Evolutionary conservation across 371 early-diverging fungal species (phyloP), one percentile per base, ranked within the genome.

Genomic region (Saksenaea oblongispora): DNA sequence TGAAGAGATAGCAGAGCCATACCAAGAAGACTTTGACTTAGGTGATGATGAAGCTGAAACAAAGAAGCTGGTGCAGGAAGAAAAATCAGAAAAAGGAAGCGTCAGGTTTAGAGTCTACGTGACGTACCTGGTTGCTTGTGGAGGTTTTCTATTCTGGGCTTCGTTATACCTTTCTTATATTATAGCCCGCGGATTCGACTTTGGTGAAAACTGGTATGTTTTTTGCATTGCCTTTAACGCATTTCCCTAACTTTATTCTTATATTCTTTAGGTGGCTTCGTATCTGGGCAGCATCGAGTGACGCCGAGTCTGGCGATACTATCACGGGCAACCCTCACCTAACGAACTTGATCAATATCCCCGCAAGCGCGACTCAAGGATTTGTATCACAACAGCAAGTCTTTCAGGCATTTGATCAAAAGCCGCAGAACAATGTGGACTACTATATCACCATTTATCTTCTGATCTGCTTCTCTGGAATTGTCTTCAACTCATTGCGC

Each of bases 111-210:
- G 79, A 15, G 84, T 89, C 11, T 91, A 93, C 63, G 59, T 62
- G 36, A 76, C 78, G 3, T 93, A 91, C 58, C 78, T 91, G 22
- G 57, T 63, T 17, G 90, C 91, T 0, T 82, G 87, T 41, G 93
- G 93, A 57, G 91, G 93, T 0, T 77, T 69, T 71, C 31, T 69
- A 3, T 87, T 80, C 70, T 87, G 87, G 81, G 31, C 70, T 2
- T 56, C 78, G 17, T 31, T 84, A 4, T 60, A 82, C 0, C 31
- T 80, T 15, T 56, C 84, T n/a, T 80, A 86, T 56, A 59, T 84
- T 26, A 54, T 82, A n/a, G 69, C 78, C 9, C 72, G 87, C 36
- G n/a, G 69, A 0, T 63, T 87, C 9, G 64, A 70, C 22, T 72
- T 89, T 66, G 76, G 70, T 27, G 78, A 80, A 34, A 75, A 44